Conservation (phyloP, 352 stramenopile genomes). For the Achlya hypogyna region DNA sequence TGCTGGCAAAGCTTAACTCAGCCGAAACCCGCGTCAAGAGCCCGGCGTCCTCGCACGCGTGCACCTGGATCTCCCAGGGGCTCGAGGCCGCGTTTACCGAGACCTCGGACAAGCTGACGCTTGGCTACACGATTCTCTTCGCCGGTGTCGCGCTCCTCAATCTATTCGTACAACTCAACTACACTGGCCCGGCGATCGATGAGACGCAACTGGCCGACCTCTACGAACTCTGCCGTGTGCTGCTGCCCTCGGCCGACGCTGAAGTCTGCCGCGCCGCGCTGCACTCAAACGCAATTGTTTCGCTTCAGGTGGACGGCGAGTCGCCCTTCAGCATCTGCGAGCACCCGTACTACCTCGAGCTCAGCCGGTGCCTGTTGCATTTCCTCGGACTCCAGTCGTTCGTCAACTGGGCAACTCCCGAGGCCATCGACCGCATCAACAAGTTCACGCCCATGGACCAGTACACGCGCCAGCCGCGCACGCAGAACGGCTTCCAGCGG, state of each 20-base stretch:
- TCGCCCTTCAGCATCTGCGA: constrained; percentile 72
- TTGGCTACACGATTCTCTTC: constrained; percentile 51
- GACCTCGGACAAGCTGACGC: constrained; percentile 28
- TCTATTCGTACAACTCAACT: constrained; percentile 76
- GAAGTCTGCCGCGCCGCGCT: constrained; percentile 29
- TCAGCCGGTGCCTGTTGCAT: constrained; percentile 54
- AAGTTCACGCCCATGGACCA: constrained; percentile 5
- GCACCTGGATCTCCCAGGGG: constrained; percentile 29
- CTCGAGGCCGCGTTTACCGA: constrained; percentile 33
- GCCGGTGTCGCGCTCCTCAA: constrained; percentile 53
- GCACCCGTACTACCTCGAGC: constrained; percentile 54
- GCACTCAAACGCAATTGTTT: constrained; percentile 47
- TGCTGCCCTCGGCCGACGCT: constrained; percentile 27
- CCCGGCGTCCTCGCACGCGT: constrained; percentile 30
- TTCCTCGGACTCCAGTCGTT: constrained; percentile 49
- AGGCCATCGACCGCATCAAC: constrained; percentile 12
- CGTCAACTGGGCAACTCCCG: constrained; percentile 42
- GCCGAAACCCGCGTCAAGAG: not conserved
- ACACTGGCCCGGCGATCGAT: constrained; percentile 68
- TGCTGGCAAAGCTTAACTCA: constrained; percentile 25
- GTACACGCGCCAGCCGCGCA: constrained; percentile 1
- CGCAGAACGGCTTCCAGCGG: not conserved
- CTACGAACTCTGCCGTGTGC: constrained; percentile 26
- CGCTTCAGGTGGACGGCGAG: constrained; percentile 69
- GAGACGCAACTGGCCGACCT: constrained; percentile 39